Evolutionary conservation across 805 yeast genomes (phyloP), one percentile per base, ranked within the genome.

Genomic region (Yamadazyma nakazawae): DNA sequence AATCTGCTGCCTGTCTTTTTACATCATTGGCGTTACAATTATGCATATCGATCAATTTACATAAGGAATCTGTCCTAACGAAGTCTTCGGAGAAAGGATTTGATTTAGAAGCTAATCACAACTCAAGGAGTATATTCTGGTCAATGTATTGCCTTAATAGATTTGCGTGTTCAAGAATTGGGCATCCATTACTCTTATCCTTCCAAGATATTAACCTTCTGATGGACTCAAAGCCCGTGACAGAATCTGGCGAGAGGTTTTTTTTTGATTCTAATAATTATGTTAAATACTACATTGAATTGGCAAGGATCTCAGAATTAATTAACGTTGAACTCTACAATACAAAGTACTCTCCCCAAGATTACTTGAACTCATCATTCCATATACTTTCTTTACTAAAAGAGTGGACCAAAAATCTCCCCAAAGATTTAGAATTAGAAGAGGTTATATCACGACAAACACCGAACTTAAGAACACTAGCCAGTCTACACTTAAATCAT

Each of bases 401-500:
- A 6, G 57, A 53, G 7, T 63, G 68, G 68, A 54, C 51, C 8
- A 45, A 52, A 17, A 43, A 38, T 10, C 36, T 62, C 13, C 68
- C 68, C 7, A 45, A 34, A 1, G 38, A 49, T 31, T 48, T 63
- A 12, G 48, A 45, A 36, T 41, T 63, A 8, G 47, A 50, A 35
- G 41, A 56, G 3, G 54, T 59, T 4, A 28, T 47, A 16, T 32
- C 40, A 7, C 40, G 38, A 12, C 34, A 46, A 16, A 28, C 42
- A 24, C 46, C 49, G 13, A 40, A 47, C 46, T 53, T 55, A 28
- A 43, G 68, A 14, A 49, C 59, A 25, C 49, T 60, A 3, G 59
- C 57, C 30, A 55, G 64, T 14, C 43, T 63, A 28, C 66, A 63
- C 41, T 57, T 62, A 47, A 63, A 63, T 37, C 61, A 62, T 41